Conservation (phyloP, 768 basidiomycete species). For the Butyriboletus loyo region DNA sequence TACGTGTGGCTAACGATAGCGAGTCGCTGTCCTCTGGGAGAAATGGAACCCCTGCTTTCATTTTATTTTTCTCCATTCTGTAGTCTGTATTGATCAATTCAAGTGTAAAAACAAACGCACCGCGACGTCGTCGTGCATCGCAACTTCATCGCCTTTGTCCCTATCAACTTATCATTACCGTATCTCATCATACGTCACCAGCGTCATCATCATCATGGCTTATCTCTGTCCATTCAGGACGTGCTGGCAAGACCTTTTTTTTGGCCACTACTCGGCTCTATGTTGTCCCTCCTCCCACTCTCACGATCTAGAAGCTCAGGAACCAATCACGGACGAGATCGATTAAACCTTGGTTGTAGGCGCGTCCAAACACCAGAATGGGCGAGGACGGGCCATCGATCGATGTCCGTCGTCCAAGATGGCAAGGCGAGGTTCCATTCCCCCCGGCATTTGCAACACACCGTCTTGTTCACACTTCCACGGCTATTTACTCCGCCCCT, state of each 20-base stretch:
- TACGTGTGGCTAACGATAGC: conserved; percentile 1
- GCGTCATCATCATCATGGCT: conserved; percentile 1
- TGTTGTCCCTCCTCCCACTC: conserved; percentile 6
- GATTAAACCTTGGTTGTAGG: conserved; percentile 18
- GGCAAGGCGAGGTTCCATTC: conserved; percentile 1
- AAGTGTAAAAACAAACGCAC: neutral
- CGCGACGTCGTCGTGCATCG: neutral
- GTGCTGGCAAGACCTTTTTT: conserved; percentile 5
- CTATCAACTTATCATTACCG: neutral
- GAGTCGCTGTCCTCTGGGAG: neutral
- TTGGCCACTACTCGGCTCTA: conserved; percentile 1
- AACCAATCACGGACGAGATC: conserved; percentile 11
- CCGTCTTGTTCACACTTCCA: neutral
- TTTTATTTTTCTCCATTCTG: neutral
- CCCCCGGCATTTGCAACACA: neutral
- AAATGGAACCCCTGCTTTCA: neutral
- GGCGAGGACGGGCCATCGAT: conserved; percentile 10
- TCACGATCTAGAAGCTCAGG: conserved; percentile 6
- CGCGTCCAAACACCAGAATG: conserved; percentile 1
- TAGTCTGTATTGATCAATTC: neutral
- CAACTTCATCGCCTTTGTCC: neutral
- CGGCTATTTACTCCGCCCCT: neutral
- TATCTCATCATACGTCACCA: conserved; percentile 1
- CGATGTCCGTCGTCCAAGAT: neutral
- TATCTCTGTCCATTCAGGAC: conserved; percentile 12